Base-by-base conservation (phyloP, 2,329 filamentous ascomycete species). In the Remersonia thermophila region DNA sequence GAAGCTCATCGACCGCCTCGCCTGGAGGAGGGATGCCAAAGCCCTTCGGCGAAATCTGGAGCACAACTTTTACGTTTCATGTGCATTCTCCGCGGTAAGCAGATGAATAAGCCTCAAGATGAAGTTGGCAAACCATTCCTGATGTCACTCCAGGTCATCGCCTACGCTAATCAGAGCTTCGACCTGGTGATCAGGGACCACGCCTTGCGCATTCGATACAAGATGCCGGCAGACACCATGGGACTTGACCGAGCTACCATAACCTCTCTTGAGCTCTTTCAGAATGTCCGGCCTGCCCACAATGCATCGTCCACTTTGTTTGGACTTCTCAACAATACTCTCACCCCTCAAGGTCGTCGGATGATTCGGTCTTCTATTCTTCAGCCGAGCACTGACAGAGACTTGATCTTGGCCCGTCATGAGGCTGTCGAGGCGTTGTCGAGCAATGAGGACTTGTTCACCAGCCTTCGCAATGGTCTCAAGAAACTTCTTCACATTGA, bases 181-280 rank as follows among this genome's bases (percentile, higher is more conserved):
- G 67, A 67, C 3, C 67, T 80, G 41, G 73, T 69, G 1, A 91
- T 94, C 52, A 68, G 76, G 3, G 66, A 70, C n/a, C 80, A 91
- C 53, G 87, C 87, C 14, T 69, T 96, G 23, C 76, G 85, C 3
- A 80, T 96, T 51, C 80, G 77, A 44, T 95, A 93, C 47, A 80
- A 89, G 50, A 81, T 86, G 1, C 86, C 85, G 0, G 83, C 93
- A 52, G 83, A 89, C 16, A 83, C 85, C 1, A 94, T 96, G 87
- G 84, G 93, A 73, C 93, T 96, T 48, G 89, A 95, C 50, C 69
- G 91, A 2, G 80, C 84, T 1, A 93, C 87, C 0, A 84, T 95
- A 18, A 71, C 79, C 27, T 85, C 85, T 0, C 65, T 98, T 3
- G 91, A 98, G 55, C 68, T 98, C 5, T 81, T 96, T 17, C 85